Evolutionary conservation across 306 rosid genomes (phyloP).

Genomic region (Begonia fuchsioides): DNA sequence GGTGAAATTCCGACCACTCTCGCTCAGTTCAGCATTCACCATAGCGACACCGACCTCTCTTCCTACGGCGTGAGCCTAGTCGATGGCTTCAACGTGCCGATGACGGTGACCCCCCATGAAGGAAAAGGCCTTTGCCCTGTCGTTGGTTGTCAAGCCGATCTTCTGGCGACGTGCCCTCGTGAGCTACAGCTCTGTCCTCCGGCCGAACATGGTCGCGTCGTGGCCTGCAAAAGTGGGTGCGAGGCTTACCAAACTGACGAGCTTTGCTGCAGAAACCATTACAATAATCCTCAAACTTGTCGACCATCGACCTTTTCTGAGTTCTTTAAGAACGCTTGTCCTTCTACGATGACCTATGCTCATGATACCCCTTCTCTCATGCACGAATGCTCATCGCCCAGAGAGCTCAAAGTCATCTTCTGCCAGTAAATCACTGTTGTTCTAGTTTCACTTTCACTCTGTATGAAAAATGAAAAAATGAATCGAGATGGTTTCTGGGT

Average conservation of each 20-base stretch:
- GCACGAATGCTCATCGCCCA: slow-evolving; percentile 86
- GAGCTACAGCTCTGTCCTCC: slow-evolving; percentile 32
- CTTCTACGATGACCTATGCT: slow-evolving; percentile 48
- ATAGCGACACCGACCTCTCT: slow-evolving; percentile 39
- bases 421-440: slow-evolving; percentile 31
- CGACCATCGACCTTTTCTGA: slow-evolving; percentile 28
- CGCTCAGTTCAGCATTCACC: slow-evolving; percentile 53
- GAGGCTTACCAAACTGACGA: slow-evolving; percentile 56
- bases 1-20: slow-evolving; percentile 49
- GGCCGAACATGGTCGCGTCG: slow-evolving; percentile 24
- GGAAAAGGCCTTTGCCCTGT: slow-evolving; percentile 79
- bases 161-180: slow-evolving; percentile 55
- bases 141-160: slow-evolving; percentile 48
- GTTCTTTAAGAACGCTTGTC: slow-evolving; percentile 69
- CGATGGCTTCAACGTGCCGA: slow-evolving; percentile 66
- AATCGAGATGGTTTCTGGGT: no score
- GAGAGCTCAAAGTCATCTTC: slow-evolving; percentile 82
- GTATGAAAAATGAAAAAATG: no score
- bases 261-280: slow-evolving; percentile 61
- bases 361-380: slow-evolving; percentile 62
- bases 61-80: slow-evolving; percentile 87
- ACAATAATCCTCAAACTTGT: slow-evolving; percentile 50
- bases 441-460: no score
- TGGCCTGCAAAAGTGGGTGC: slow-evolving; percentile 88
- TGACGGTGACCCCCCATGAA: slow-evolving; percentile 82